These are phyloP conservation scores for Globisporangium cederbergense DNA, from an alignment of 352 stramenopile genomes.

Conservation along the genomic window DNA sequence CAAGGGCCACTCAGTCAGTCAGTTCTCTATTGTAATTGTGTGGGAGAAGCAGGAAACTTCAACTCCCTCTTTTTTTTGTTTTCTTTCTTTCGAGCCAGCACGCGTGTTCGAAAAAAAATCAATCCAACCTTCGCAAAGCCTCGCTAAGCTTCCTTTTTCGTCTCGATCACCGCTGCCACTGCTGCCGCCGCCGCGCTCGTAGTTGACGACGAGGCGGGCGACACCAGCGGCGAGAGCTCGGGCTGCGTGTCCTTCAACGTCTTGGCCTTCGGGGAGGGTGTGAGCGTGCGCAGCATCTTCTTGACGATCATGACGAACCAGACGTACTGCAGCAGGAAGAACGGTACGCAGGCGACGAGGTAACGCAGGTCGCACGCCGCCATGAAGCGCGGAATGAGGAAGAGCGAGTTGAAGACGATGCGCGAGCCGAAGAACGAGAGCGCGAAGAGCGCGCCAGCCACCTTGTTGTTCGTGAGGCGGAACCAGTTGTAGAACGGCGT, in stretches of 20 bases:
- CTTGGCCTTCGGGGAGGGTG: neutral
- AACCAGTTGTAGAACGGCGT: conserved; percentile 84
- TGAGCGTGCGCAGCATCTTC: conserved; percentile 34
- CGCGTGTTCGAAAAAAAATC: neutral
- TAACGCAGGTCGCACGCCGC: conserved; percentile 49
- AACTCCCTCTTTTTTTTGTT: neutral
- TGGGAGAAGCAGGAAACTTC: conserved; percentile 1
- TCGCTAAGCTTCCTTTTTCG: conserved; percentile 12
- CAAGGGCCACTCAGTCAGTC: neutral
- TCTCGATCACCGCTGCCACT: neutral
- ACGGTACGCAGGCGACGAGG: conserved; percentile 50
- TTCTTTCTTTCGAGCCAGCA: conserved; percentile 13
- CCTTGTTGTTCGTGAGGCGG: conserved; percentile 52
- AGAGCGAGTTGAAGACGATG: conserved; percentile 67
- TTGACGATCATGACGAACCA: conserved; percentile 75
- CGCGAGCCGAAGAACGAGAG: conserved; percentile 65
- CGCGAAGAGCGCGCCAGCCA: conserved; percentile 55
- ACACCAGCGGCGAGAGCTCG: neutral
- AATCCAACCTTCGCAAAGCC: neutral
- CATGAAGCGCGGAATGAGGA: conserved; percentile 47
- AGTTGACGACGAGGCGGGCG: neutral
- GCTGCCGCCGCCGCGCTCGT: too few relatives aligned
- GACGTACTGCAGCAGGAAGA: conserved; percentile 70
- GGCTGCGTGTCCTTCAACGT: neutral
- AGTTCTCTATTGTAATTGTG: neutral